Conservation (phyloP, 768 basidiomycete species). For the Tubosaeta sp. region DNA sequence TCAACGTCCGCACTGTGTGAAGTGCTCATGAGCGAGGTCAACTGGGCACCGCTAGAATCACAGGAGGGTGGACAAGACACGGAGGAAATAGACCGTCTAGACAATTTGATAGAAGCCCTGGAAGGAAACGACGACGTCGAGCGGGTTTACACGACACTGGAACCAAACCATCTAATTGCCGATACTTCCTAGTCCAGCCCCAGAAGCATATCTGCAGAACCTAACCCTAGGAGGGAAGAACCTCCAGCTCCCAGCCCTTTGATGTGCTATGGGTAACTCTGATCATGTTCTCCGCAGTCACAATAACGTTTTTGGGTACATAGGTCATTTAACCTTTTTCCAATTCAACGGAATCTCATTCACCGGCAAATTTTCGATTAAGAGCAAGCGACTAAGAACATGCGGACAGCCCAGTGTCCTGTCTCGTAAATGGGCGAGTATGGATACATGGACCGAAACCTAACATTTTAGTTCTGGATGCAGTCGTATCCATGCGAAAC, state of each 20-base stretch:
- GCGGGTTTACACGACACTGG: slow-evolving; percentile 54
- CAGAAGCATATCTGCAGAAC: not conserved
- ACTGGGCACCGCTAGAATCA: slow-evolving; percentile 49
- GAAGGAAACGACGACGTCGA: slow-evolving; percentile 57
- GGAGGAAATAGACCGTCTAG: slow-evolving; percentile 33
- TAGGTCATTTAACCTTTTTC: not conserved
- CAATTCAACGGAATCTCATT: not conserved
- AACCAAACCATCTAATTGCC: slow-evolving; percentile 26
- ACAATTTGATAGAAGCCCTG: slow-evolving; percentile 45
- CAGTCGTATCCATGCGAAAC: slow-evolving; percentile 34
- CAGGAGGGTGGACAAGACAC: slow-evolving; percentile 36
- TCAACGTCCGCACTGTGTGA: slow-evolving; percentile 30
- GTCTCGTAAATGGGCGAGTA: no score
- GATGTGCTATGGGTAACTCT: no score
- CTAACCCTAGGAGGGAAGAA: not conserved
- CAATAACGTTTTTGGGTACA: not conserved
- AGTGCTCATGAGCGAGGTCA: slow-evolving; percentile 47
- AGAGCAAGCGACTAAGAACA: slow-evolving; percentile 5
- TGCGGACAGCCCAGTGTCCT: not conserved
- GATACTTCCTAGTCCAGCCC: slow-evolving; percentile 14
- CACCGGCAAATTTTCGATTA: not conserved
- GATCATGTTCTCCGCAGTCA: not conserved
- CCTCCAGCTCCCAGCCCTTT: not conserved
- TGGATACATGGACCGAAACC: not conserved
- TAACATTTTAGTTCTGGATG: slow-evolving; percentile 22